Conservation (phyloP, 73 alveolate genomes). For the Blepharisma japonicum region DNA sequence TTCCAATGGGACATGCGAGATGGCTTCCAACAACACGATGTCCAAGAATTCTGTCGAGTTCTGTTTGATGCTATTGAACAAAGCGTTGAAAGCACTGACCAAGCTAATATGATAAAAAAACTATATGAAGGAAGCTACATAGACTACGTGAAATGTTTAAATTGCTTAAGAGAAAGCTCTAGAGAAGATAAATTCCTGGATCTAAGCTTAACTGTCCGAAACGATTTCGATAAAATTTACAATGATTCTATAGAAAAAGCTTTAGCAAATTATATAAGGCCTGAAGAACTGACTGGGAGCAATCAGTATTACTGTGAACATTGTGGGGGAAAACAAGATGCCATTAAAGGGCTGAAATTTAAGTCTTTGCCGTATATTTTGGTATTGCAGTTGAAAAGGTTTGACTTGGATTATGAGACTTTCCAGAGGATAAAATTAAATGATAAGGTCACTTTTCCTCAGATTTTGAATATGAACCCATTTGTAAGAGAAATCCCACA, state of each 20-base stretch:
- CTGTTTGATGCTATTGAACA: slow-evolving; percentile 93
- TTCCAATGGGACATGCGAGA: slow-evolving; percentile 59
- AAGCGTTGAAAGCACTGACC: slow-evolving; percentile 56
- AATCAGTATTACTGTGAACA: slow-evolving; percentile 82
- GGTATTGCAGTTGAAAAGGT: slow-evolving; percentile 75
- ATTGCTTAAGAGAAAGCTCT: slow-evolving; percentile 75
- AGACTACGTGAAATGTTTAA: slow-evolving; percentile 76
- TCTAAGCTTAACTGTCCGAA: slow-evolving; percentile 76
- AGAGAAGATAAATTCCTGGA: slow-evolving; percentile 73
- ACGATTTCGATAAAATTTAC: slow-evolving; percentile 75
- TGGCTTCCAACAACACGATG: slow-evolving; percentile 63
- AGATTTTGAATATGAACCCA: slow-evolving; percentile 62
- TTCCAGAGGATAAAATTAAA: slow-evolving; percentile 67
- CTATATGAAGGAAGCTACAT: slow-evolving; percentile 61
- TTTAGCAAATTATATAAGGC: slow-evolving; percentile 79
- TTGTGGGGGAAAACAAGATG: slow-evolving; percentile 86
- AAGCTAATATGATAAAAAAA: slow-evolving; percentile 53
- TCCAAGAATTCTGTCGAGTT: slow-evolving; percentile 86
- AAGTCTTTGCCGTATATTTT: slow-evolving; percentile 69
- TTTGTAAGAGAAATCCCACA: slow-evolving; percentile 51
- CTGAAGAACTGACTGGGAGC: slow-evolving; percentile 75
- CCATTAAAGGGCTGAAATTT: slow-evolving; percentile 81
- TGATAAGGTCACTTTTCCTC: slow-evolving; percentile 78
- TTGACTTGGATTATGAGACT: slow-evolving; percentile 76
- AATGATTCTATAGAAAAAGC: slow-evolving; percentile 86